Conservation (phyloP, 2,329 filamentous ascomycete species). For the Phialophora verrucosa region DNA sequence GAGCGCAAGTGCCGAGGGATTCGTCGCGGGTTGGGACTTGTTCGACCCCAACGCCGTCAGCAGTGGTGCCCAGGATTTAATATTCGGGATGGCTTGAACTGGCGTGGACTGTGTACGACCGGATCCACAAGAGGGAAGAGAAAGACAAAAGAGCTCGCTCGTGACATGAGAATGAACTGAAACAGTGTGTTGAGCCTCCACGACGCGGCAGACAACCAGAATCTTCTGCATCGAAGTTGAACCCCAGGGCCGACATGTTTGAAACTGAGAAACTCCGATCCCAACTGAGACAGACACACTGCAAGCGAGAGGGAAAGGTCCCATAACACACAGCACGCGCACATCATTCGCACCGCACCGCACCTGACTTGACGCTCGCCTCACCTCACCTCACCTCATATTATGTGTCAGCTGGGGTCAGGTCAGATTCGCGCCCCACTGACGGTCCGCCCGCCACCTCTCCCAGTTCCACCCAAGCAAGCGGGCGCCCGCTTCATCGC, state of each 20-base stretch:
- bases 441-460: not conserved
- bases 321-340: not conserved
- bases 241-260: not conserved
- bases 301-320: not conserved
- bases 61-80: slow-evolving; percentile 27
- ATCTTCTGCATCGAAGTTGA: not conserved
- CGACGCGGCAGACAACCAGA: too few species aligned
- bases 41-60: slow-evolving; percentile 33
- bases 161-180: not conserved
- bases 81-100: slow-evolving; percentile 35
- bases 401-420: not conserved
- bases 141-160: not conserved
- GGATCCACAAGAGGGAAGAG: not conserved
- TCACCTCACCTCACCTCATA: not conserved
- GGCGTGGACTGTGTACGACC: not conserved
- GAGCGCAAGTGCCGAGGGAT: slow-evolving; percentile 31
- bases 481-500: too few species aligned
- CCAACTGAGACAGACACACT: not conserved
- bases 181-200: not conserved
- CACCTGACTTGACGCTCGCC: not conserved
- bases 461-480: not conserved
- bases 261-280: not conserved
- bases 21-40: slow-evolving; percentile 38
- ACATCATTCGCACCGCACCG: not conserved
- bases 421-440: not conserved